These are phyloP conservation scores for Psidium friedrichsthalianum DNA, from an alignment of 345 rosid species.

Conservation along the genomic window DNA sequence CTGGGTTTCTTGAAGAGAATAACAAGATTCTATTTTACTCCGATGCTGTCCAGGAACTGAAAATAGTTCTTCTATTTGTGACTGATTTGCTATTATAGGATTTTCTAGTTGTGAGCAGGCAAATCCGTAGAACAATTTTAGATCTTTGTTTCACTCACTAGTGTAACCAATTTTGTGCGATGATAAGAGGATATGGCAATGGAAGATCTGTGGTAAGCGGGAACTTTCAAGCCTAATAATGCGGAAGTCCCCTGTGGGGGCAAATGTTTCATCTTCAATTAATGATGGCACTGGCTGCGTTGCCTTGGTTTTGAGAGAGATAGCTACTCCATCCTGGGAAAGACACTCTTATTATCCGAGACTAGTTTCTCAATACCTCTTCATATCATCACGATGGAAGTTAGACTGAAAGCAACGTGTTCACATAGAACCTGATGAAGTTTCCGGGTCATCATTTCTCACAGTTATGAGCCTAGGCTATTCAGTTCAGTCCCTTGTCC, in stretches of 20 bases:
- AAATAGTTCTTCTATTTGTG: neutral
- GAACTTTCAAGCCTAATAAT: neutral
- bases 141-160: neutral
- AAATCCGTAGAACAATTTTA: neutral
- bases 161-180: neutral
- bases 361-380: neutral
- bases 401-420: neutral
- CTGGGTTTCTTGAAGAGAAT: neutral
- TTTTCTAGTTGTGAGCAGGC: neutral
- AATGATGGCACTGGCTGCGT: neutral
- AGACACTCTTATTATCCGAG: neutral
- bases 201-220: neutral
- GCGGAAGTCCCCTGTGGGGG: neutral
- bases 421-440: neutral
- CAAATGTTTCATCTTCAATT: neutral
- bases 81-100: neutral
- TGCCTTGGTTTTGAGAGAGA: neutral
- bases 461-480: neutral
- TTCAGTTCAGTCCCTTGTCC: neutral
- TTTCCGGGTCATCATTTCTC: neutral
- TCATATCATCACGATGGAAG: neutral
- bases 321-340: neutral
- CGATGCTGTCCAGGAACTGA: neutral
- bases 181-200: neutral
- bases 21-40: neutral